Percentiles rank a stretch among this genome's conserved stretches.
phyloP scores from a whole-genome alignment of 2,329 filamentous ascomycete genomes.

The Raffaelea deltoideospora region DNA sequence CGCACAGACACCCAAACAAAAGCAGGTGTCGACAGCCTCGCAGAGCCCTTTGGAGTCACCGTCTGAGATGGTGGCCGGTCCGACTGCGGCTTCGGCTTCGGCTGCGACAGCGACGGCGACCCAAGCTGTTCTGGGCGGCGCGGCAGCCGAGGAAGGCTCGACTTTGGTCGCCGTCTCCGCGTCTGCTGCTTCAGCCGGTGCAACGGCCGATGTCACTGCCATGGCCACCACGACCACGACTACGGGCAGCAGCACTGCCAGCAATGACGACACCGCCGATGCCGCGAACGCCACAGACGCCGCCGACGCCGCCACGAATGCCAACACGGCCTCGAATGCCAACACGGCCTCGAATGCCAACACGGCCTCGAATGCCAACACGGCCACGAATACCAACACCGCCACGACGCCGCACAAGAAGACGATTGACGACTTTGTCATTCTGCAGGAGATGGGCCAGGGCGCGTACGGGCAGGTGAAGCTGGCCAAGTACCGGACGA shows the following conservation, averaged over 20 bases:
- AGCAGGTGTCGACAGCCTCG: too few species aligned
- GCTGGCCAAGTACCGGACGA: slow-evolving; percentile 71
- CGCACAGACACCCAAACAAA: too few species aligned
- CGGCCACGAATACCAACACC: neutral
- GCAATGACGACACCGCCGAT: slow-evolving; percentile 14
- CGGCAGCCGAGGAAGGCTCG: too few species aligned
- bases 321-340: neutral
- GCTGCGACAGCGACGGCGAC: slow-evolving; percentile 4
- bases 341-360: neutral
- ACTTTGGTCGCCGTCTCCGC: too few species aligned
- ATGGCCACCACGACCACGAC: neutral
- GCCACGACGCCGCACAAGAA: slow-evolving; percentile 43
- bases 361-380: neutral
- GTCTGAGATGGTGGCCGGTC: too few species aligned
- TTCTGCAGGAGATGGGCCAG: slow-evolving; percentile 96
- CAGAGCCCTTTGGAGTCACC: too few species aligned
- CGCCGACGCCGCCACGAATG: slow-evolving; percentile 17
- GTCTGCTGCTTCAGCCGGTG: too few species aligned
- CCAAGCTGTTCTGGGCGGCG: slow-evolving; percentile 10
- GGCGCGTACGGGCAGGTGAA: slow-evolving; percentile 98
- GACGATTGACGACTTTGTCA: slow-evolving; percentile 75
- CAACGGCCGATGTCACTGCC: too few species aligned
- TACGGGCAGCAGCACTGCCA: slow-evolving; percentile 2
- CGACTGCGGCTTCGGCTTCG: too few species aligned
- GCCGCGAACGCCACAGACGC: slow-evolving; percentile 16